Evolutionary conservation across 306 rosid species (phyloP).

Genomic region (Prunus salicina): DNA sequence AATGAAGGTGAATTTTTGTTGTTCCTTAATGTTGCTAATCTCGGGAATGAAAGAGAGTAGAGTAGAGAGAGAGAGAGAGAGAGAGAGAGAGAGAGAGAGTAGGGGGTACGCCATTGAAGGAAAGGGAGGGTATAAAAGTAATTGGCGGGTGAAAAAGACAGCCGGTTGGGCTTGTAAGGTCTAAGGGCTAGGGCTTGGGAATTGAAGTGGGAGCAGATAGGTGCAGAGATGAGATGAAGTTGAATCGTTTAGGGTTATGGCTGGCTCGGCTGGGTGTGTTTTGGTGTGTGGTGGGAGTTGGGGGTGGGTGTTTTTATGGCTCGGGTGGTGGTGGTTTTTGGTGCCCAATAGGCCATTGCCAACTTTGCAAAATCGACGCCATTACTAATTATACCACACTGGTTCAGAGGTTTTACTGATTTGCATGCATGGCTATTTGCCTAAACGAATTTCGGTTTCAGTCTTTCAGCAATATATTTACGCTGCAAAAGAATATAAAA

Average conservation of each 20-base stretch:
- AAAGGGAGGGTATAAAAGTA: conserved; percentile 45
- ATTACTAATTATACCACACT: not conserved
- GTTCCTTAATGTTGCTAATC: conserved; percentile 31
- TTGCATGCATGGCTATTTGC: conserved; percentile 5
- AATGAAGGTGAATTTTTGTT: conserved; percentile 32
- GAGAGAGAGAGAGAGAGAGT: too few species aligned
- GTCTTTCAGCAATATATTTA: not conserved
- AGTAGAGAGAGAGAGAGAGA: too few species aligned
- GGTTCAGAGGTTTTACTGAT: not conserved
- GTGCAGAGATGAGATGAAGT: conserved; percentile 26
- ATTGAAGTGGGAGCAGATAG: conserved; percentile 68
- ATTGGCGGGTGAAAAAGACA: conserved; percentile 35
- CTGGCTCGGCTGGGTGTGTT: not conserved
- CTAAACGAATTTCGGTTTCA: not conserved
- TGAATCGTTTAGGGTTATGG: conserved; percentile 35
- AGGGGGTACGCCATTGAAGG: conserved; percentile 28
- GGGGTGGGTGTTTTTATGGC: conserved; percentile 6
- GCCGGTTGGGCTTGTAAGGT: conserved; percentile 70
- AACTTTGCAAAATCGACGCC: too few species aligned
- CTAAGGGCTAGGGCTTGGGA: conserved; percentile 87
- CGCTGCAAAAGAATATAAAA: conserved; percentile 9
- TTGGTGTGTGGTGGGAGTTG: not conserved
- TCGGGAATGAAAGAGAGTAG: conserved; percentile 63
- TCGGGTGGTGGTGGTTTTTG: not conserved
- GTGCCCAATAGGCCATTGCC: not conserved